phyloP scores from a whole-genome alignment of 2,329 filamentous ascomycete genomes.

The Ramichloridium luteum region DNA sequence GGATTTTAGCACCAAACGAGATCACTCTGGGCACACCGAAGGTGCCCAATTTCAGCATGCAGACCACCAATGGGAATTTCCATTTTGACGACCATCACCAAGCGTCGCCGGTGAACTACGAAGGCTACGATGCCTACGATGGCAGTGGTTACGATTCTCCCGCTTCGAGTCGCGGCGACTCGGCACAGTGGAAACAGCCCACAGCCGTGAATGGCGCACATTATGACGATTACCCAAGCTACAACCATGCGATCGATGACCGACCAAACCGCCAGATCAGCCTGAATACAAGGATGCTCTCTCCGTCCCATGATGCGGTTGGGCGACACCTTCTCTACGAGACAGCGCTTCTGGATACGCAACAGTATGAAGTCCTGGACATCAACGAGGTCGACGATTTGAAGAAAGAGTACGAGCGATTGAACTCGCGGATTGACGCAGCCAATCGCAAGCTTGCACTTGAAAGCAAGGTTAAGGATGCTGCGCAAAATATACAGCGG shows the following conservation, averaged over 20 bases:
- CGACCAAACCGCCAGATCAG: constrained; percentile 16
- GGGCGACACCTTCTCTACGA: constrained; percentile 87
- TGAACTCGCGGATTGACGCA: constrained; percentile 68
- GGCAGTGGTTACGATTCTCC: constrained; percentile 18
- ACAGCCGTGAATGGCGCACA: constrained; percentile 8
- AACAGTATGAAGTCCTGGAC: constrained; percentile 70
- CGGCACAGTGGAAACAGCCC: constrained; percentile 7
- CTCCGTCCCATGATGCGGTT: constrained; percentile 42
- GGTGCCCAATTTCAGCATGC: constrained; percentile 12
- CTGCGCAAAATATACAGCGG: constrained; percentile 72
- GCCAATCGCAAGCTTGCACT: constrained; percentile 72
- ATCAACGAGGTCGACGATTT: constrained; percentile 83
- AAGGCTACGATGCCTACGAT: constrained; percentile 19
- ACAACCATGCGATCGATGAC: neutral
- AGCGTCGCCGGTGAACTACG: neutral
- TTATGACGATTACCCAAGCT: constrained; percentile 12
- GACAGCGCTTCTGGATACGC: constrained; percentile 82
- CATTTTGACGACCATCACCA: constrained; percentile 11
- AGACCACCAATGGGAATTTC: constrained; percentile 11
- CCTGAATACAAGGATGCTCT: constrained; percentile 17
- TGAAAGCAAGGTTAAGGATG: constrained; percentile 89
- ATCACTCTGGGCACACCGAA: constrained; percentile 5
- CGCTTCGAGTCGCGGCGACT: constrained; percentile 5
- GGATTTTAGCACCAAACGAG: constrained; percentile 12
- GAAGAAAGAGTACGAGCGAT: constrained; percentile 69